Conservation (phyloP, 2,329 filamentous ascomycete genomes). For the Sarocladium kiliense region DNA sequence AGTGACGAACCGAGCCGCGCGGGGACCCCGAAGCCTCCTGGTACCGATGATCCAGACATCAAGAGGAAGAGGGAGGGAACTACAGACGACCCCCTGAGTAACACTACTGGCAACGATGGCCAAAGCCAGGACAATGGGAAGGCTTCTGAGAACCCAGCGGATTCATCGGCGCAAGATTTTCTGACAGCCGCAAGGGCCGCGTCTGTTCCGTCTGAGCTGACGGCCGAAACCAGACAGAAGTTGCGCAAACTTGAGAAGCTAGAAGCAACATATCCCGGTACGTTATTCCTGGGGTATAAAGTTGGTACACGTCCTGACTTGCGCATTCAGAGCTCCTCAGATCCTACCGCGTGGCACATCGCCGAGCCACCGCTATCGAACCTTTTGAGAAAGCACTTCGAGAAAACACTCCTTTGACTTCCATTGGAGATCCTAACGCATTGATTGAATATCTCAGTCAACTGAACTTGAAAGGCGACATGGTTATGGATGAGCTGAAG, state of each 20-base stretch:
- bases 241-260: slow-evolving; percentile 86
- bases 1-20: slow-evolving; percentile 63
- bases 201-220: slow-evolving; percentile 47
- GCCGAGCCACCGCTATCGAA: slow-evolving; percentile 80
- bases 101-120: slow-evolving; percentile 12
- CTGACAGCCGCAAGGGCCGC: no score
- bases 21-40: slow-evolving; percentile 49
- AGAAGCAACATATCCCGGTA: slow-evolving; percentile 81
- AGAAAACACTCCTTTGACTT: slow-evolving; percentile 87
- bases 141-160: slow-evolving; percentile 13
- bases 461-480: slow-evolving; percentile 77
- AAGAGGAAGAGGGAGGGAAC: slow-evolving; percentile 13
- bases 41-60: slow-evolving; percentile 22
- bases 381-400: slow-evolving; percentile 87
- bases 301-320: slow-evolving; percentile 10
- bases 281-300: slow-evolving; percentile 8
- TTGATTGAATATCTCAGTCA: slow-evolving; percentile 89
- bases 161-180: no score
- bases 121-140: slow-evolving; percentile 17
- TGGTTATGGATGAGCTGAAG: slow-evolving; percentile 92
- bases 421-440: slow-evolving; percentile 78
- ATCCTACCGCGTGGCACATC: slow-evolving; percentile 88
- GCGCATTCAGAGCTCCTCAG: slow-evolving; percentile 66
- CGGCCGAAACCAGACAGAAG: slow-evolving; percentile 69
- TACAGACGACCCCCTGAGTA: slow-evolving; percentile 1